Conservation (phyloP, 495 filamentous ascomycete species). For the Aspergillus heteromorphus region DNA sequence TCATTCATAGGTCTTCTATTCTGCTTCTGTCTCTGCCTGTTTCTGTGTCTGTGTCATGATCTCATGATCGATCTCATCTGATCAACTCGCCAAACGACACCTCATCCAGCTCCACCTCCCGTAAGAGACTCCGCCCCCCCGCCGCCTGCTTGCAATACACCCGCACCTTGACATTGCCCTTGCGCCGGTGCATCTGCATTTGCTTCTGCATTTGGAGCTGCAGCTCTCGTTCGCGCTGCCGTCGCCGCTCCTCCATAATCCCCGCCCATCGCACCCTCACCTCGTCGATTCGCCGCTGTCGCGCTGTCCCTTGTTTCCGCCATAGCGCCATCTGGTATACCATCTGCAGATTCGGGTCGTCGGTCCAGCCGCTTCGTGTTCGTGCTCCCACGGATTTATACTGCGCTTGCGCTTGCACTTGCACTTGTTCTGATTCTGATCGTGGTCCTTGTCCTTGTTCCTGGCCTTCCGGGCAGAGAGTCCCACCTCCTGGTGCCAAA, state of each 20-base stretch:
- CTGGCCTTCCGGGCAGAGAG: no score
- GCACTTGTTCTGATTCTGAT: no score
- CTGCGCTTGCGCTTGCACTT: no score
- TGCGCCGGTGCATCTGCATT: neutral
- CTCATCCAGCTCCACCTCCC: conserved; percentile 6
- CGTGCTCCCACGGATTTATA: neutral
- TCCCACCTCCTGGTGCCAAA: neutral
- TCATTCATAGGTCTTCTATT: no score
- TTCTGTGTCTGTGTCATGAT: no score
- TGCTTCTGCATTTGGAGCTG: conserved; percentile 8
- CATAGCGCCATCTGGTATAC: conserved; percentile 20
- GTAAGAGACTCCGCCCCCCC: neutral
- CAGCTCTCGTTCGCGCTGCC: conserved; percentile 12
- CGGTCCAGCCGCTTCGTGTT: conserved; percentile 16
- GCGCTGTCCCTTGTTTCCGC: conserved; percentile 13
- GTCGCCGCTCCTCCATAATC: conserved; percentile 24
- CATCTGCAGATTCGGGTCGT: conserved; percentile 17
- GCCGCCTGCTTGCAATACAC: conserved; percentile 14
- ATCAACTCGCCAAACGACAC: neutral
- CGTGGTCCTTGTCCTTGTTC: no score
- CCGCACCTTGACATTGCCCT: conserved; percentile 4
- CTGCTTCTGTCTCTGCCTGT: no score
- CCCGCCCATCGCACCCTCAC: conserved; percentile 18
- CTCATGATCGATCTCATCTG: conserved; percentile 1
- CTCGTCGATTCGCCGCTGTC: conserved; percentile 14